Percentiles rank a stretch among this genome's conserved stretches.
Conservation (phyloP, 2,329 filamentous ascomycete genomes). For the Venturia carpophila region DNA sequence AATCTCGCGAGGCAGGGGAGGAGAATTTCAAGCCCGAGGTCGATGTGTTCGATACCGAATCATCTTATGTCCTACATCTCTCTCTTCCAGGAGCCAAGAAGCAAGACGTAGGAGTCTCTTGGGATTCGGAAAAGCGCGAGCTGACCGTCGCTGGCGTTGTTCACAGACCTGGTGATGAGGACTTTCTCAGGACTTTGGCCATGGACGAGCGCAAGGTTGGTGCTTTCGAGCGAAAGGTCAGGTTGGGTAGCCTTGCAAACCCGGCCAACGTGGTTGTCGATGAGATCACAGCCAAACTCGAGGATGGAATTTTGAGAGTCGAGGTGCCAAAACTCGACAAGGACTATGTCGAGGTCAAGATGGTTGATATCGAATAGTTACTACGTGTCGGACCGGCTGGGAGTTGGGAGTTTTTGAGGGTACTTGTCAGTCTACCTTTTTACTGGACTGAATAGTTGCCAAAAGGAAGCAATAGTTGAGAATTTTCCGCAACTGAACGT, state of each 20-base stretch:
- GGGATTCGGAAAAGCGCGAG: constrained; percentile 59
- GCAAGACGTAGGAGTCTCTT: constrained; percentile 68
- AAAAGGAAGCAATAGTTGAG: too few relatives aligned
- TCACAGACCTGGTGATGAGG: constrained; percentile 62
- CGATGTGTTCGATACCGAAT: constrained; percentile 65
- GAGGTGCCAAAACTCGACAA: constrained; percentile 67
- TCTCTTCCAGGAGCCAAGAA: constrained; percentile 73
- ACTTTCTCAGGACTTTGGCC: constrained; percentile 55
- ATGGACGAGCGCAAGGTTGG: constrained; percentile 64
- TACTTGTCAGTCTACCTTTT: background rate
- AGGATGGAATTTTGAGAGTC: constrained; percentile 69
- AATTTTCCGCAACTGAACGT: too few relatives aligned
- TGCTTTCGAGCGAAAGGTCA: constrained; percentile 63
- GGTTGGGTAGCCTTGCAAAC: constrained; percentile 47
- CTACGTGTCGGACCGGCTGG: background rate
- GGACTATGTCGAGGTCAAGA: constrained; percentile 51
- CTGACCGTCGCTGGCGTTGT: constrained; percentile 65
- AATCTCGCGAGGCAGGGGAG: constrained; percentile 19
- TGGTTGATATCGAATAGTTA: constrained; percentile 43
- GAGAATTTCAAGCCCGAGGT: constrained; percentile 53
- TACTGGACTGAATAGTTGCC: background rate
- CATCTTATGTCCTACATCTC: constrained; percentile 57
- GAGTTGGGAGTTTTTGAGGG: background rate
- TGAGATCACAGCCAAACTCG: constrained; percentile 64
- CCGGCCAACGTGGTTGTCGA: constrained; percentile 58